These are phyloP conservation scores for Cicer chorassanicum DNA, from an alignment of 306 rosid genomes.

Conservation along the genomic window DNA sequence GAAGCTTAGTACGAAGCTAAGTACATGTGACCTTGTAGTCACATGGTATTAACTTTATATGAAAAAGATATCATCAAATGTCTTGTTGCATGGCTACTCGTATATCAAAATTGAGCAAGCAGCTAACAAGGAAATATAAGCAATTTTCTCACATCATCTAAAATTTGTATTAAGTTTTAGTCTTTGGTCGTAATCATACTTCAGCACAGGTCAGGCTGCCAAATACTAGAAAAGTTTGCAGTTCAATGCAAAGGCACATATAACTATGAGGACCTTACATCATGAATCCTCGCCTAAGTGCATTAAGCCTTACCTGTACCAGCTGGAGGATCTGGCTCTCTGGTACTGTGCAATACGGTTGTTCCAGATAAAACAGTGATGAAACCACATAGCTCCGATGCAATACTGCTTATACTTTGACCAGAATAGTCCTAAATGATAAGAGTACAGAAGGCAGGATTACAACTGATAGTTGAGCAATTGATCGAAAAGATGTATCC, in stretches of 20 bases:
- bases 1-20: background rate
- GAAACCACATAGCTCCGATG: constrained; percentile 88
- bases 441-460: constrained; percentile 30
- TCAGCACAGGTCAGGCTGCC: constrained; percentile 6
- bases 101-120: constrained; percentile 16
- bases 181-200: constrained; percentile 26
- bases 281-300: constrained; percentile 9
- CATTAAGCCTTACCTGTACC: constrained; percentile 61
- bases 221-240: constrained; percentile 10
- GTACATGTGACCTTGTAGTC: background rate
- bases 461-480: constrained; percentile 31
- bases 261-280: constrained; percentile 16
- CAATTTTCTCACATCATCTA: constrained; percentile 37
- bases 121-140: constrained; percentile 35
- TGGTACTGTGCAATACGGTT: constrained; percentile 74
- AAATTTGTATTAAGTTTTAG: constrained; percentile 25
- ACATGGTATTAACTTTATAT: background rate
- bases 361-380: constrained; percentile 92
- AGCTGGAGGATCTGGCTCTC: constrained; percentile 70
- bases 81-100: background rate
- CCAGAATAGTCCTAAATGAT: constrained; percentile 81
- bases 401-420: constrained; percentile 85
- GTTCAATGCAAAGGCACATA: constrained; percentile 15
- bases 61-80: background rate
- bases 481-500: constrained; percentile 35